Conservation (phyloP, 176 grass and related monocot genomes). For the Typha latifolia region DNA sequence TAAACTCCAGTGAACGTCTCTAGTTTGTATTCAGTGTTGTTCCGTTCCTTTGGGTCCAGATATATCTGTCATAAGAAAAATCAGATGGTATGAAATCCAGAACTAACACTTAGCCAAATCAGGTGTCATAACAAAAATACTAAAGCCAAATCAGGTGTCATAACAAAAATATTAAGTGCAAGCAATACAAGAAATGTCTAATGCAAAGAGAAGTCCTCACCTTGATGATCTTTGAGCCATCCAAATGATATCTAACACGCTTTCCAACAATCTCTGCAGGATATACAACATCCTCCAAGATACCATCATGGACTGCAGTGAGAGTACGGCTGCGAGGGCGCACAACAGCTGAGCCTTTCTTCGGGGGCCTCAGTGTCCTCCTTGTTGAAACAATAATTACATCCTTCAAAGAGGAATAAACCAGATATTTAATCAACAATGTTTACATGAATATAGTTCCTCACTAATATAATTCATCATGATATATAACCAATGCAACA, state of each 20-base stretch:
- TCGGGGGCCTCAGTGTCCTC: conserved; percentile 83
- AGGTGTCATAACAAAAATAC: no score
- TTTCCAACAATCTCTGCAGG: conserved; percentile 93
- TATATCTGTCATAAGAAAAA: conserved; percentile 43
- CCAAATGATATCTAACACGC: conserved; percentile 70
- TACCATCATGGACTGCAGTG: conserved; percentile 79
- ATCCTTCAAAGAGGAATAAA: conserved; percentile 32
- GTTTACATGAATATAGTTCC: no score
- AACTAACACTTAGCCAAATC: not conserved
- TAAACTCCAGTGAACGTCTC: conserved; percentile 86
- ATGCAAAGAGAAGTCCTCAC: conserved; percentile 11
- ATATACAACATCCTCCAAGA: conserved; percentile 90
- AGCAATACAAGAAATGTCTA: not conserved
- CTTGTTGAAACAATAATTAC: conserved; percentile 72
- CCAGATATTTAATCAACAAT: no score
- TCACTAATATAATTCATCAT: no score
- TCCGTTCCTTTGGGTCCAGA: conserved; percentile 92
- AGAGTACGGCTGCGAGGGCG: conserved; percentile 84
- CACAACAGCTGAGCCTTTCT: conserved; percentile 84
- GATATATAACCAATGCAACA: no score
- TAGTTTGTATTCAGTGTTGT: conserved; percentile 96
- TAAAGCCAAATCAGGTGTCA: not conserved
- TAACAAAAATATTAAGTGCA: no score
- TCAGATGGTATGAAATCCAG: not conserved
- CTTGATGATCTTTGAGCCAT: conserved; percentile 39